Base-by-base conservation (phyloP, 2,329 filamentous ascomycete species). In the Stemphylium lycopersici region DNA sequence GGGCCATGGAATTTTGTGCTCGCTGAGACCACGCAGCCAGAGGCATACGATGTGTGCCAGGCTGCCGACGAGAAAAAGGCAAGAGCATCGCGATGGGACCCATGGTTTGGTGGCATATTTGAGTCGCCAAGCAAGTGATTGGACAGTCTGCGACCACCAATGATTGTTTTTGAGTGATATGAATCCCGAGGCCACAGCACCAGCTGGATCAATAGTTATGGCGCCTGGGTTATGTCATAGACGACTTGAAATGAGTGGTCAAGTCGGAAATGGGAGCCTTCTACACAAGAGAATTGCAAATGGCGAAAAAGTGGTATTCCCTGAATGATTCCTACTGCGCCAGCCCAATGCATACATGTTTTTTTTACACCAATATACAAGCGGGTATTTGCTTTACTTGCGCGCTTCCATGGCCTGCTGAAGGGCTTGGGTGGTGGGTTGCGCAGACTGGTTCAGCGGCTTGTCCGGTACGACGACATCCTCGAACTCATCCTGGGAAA, bases 401-500 rank as follows among this genome's bases (percentile, higher is more conserved):
- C 61, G 61, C 20, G 65, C 69, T 22, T 66, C 67, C 13, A 72
- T 55, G 16, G 69, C 70, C 52, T 71, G 66, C 53, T 68, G 64
- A 20, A 73, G 65, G 45, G 63, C 65, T 41, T 68, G 61, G 26
- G 67, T 66, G 13, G 70, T 68, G 53, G 60, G 63, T 44, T 67
- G 67, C 4, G 44, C 42, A 6, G 78, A 69, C n/a, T 79, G 75
- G 55, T 82, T 78, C 44, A 78, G 75, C 42, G 90, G 88, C 47
- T 84, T 81, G 73, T 91, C 90, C 24, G 95, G 95, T 33, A 98
- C 88, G 73, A 91, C 88, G 67, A 98, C 93, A 73, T 99, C 95
- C 53, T 93, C 90, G 79, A 99, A 99, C 64, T 97, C 91, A 76
- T 98, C 95, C 78, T 98, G 95, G 38, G 93, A 91, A 71, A 99